phyloP scores from a whole-genome alignment of 2,329 filamentous ascomycete genomes.

The Sordariomycetes sp. region DNA sequence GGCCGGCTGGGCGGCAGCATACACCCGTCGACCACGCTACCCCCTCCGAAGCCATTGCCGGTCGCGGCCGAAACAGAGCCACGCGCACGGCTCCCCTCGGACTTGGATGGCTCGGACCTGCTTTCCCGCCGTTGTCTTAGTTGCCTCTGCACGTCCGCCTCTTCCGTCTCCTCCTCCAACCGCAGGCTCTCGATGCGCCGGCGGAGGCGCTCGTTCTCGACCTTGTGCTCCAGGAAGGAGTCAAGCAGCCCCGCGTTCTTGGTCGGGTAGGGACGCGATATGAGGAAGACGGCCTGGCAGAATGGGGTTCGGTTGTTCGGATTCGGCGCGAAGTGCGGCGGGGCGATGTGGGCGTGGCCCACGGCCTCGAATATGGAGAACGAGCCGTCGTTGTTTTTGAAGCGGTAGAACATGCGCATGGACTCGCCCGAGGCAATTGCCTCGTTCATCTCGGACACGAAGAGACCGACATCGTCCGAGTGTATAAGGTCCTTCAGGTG shows the following conservation, averaged over 20 bases:
- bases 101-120: conserved; percentile 40
- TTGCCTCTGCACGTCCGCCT: conserved; percentile 52
- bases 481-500: conserved; percentile 79
- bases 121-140: conserved; percentile 48
- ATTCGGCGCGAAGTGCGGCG: conserved; percentile 52
- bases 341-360: conserved; percentile 80
- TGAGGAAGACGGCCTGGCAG: conserved; percentile 88
- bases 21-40: conserved; percentile 19
- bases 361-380: conserved; percentile 84
- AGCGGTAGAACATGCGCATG: conserved; percentile 77
- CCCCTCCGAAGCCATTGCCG: neutral
- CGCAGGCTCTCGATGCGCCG: conserved; percentile 79
- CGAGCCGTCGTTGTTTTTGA: conserved; percentile 61
- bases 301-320: conserved; percentile 55
- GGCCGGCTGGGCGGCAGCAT: conserved; percentile 60
- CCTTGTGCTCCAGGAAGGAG: conserved; percentile 92
- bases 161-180: conserved; percentile 74
- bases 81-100: conserved; percentile 26
- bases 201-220: conserved; percentile 81
- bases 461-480: conserved; percentile 71
- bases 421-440: conserved; percentile 72
- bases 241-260: conserved; percentile 79
- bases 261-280: conserved; percentile 81
- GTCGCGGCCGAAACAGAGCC: conserved; percentile 6
- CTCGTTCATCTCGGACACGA: conserved; percentile 81